Evolutionary conservation across 2,329 filamentous ascomycete species (phyloP).

Genomic region (Alternaria metachromatica): DNA sequence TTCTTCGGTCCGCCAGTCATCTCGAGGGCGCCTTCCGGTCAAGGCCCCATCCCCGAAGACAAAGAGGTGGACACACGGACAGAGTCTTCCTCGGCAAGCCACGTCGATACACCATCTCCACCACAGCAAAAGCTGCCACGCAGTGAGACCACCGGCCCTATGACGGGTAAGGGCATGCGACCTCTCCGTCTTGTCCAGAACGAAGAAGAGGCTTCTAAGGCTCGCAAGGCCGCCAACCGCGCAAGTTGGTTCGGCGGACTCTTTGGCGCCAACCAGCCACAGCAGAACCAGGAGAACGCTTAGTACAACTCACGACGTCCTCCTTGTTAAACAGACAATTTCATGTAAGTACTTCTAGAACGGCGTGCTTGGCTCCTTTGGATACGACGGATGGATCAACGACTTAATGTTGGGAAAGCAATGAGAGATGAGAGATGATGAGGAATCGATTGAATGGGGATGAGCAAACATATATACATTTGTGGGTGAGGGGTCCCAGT

Average conservation of each 20-base stretch:
- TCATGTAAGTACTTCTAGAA: conserved; percentile 11
- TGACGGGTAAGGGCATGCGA: conserved; percentile 72
- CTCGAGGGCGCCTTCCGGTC: conserved; percentile 46
- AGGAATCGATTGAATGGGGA: neutral
- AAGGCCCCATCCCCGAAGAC: conserved; percentile 41
- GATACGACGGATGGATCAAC: conserved; percentile 9
- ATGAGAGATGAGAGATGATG: neutral
- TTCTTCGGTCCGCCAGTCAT: conserved; percentile 53
- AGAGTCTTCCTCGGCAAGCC: conserved; percentile 31
- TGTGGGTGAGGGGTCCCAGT: neutral
- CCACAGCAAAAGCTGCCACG: conserved; percentile 64
- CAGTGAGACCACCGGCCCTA: conserved; percentile 47
- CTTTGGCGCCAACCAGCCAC: conserved; percentile 47
- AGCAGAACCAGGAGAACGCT: conserved; percentile 22
- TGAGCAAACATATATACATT: conserved; percentile 2
- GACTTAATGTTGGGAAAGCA: conserved; percentile 12
- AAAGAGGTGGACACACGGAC: conserved; percentile 37
- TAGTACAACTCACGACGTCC: conserved; percentile 10
- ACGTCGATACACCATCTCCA: conserved; percentile 52
- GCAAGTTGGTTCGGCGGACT: conserved; percentile 56
- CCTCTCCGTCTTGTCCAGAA: conserved; percentile 89
- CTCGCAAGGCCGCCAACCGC: conserved; percentile 54
- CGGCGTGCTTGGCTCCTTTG: neutral
- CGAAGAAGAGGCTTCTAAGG: conserved; percentile 48
- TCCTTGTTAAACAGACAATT: neutral